Evolutionary conservation across 1,284 basidiomycete genomes (phyloP), one percentile per base, ranked within the genome.

Genomic region (Rhodotorula sp.): DNA sequence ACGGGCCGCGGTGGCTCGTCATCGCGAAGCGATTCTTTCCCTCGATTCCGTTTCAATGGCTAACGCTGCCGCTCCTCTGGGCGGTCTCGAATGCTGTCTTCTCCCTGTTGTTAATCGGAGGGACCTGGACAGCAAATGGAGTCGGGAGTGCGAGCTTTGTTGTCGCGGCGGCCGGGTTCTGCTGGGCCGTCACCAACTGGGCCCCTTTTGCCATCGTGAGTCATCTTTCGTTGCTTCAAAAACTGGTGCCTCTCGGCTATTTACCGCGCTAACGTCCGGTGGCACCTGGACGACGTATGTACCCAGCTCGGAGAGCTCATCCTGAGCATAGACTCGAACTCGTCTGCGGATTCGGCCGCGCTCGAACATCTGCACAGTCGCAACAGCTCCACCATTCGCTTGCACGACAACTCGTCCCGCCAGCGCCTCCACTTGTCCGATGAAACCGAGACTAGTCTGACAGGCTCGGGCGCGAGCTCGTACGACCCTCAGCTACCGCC

Each of bases 31-130:
- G 55, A 1, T 49, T 57, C 20, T 30, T 77, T 30, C 75, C 65
- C 4, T 63, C 45, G 62, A 53, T 70, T 45, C 78, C 75, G 33
- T 60, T 68, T 61, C 80, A 49, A 81, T 84, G 76, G 81, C 80
- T 45, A 45, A 71, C 42, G 76, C 79, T 64, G 79, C 86, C 92
- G 62, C 91, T 96, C 76, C 91, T 96, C 70, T 96, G 94, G 94
- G 91, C 88, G 5, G 88, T 87, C 17, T 83, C 95, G 77, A 75
- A 94, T 3, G 83, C 93, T 33, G 93, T 91, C 20, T 88, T 95
- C 81, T 87, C 86, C n/a, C 59, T 89, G 26, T 64, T 84, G 79
- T 78, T 81, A 33, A 33, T 65, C 6, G 73, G 80, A 30, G 81
- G 79, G n/a, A 81, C 81, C 75, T 83, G 78, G 72, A 80, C 83